Evolutionary conservation across 345 rosid species (phyloP), one percentile per base, ranked within the genome.

Genomic region (Garcia nutans): DNA sequence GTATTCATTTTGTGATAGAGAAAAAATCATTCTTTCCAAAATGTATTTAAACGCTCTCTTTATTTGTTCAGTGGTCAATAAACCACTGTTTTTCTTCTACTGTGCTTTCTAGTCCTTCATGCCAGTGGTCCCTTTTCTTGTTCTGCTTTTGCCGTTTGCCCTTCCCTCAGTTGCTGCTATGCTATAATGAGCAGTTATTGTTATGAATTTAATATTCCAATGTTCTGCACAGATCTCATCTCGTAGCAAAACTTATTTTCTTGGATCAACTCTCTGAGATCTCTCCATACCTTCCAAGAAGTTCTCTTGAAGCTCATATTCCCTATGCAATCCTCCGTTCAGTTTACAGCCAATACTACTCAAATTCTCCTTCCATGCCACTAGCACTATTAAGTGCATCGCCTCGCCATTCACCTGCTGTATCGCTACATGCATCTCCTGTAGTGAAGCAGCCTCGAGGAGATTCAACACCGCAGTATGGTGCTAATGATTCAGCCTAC

Each of bases 201-300:
- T 65, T 62, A 42, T 19, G 41, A 64, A 59, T 79, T 1, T 50
- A 74, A 16, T 31, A 17, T 26, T n/a, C 65, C 3, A 2, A 52
- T 62, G 8, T 67, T 69, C 15, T 84, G 10, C 50, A 76, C 91
- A 94, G 98, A 79, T 89, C 97, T 88, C 97, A 91, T 84, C 93
- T 93, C 11, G 94, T 93, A 31, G 95, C 97, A 16, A 93, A 93
- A 88, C 89, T 96, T 60, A 91, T 93, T 60, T 96, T 96, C 91
- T 83, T 96, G 41, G 99, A 96, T 84, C 98, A 93, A 87, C 88
- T 96, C 41, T 96, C 92, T 65, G 98, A 96, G 88, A 87, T 87
- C 72, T 96, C 99, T 16, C 92, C 93, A 4, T 89, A 87, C 87
- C 98, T 96, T 65, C 94, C 99, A 3, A 78, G 97, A 85, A 93